phyloP scores from a whole-genome alignment of 2,329 filamentous ascomycete species.

The Ascomycota sp. region DNA sequence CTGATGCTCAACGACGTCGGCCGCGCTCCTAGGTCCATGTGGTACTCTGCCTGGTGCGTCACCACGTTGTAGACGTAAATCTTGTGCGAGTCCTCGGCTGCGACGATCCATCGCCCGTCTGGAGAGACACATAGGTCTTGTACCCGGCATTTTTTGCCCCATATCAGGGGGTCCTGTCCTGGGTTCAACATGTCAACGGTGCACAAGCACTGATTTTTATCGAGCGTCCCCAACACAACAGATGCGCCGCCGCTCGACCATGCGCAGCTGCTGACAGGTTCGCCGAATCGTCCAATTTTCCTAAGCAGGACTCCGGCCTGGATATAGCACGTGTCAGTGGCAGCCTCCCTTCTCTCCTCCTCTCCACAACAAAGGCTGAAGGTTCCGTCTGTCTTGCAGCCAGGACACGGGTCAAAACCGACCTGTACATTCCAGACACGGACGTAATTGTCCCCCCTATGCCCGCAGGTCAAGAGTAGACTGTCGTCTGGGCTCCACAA shows the following conservation, averaged over 20 bases:
- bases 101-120: slow-evolving; percentile 59
- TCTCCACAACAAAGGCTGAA: not conserved
- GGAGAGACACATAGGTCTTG: slow-evolving; percentile 68
- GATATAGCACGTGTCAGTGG: not conserved
- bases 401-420: slow-evolving; percentile 10
- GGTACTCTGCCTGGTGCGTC: slow-evolving; percentile 53
- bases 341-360: not conserved
- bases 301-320: slow-evolving; percentile 42
- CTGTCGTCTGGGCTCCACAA: slow-evolving; percentile 83
- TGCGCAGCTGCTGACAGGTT: slow-evolving; percentile 73
- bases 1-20: slow-evolving; percentile 66
- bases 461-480: slow-evolving; percentile 64
- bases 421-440: slow-evolving; percentile 54
- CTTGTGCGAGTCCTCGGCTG: slow-evolving; percentile 45
- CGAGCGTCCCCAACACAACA: slow-evolving; percentile 61
- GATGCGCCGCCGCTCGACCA: slow-evolving; percentile 61
- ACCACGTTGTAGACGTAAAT: slow-evolving; percentile 65
- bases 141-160: slow-evolving; percentile 49
- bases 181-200: slow-evolving; percentile 36
- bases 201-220: slow-evolving; percentile 40
- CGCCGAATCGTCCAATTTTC: slow-evolving; percentile 46
- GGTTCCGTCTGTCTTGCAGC: not conserved
- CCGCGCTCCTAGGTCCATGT: slow-evolving; percentile 40
- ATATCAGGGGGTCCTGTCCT: slow-evolving; percentile 41
- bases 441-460: slow-evolving; percentile 38